Base-by-base conservation (phyloP, 2,329 filamentous ascomycete species). In the Pestalotiopsis sp. region DNA sequence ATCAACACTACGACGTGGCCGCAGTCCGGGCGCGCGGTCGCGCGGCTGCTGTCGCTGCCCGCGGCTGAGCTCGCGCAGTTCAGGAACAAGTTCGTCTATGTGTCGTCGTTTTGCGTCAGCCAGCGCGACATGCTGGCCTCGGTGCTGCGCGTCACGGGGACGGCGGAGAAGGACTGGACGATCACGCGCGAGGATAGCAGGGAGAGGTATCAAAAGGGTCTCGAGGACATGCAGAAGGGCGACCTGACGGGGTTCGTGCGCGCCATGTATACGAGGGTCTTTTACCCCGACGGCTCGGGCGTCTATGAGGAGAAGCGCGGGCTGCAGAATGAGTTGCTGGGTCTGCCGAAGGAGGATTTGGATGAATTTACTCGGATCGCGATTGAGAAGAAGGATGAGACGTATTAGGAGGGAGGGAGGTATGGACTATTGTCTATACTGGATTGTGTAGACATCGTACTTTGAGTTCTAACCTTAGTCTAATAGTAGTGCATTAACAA, bases 51-150 rank as follows among this genome's bases (percentile, higher is more conserved):
- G 2, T 85, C 76, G 25, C 77, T 90, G 2, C 84, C 25, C 59
- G 72, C 36, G 14, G 74, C 71, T 6, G 58, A 55, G 67, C 89
- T 67, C 9, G 80, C 79, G 6, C 71, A 75, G 45, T 89, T 81
- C 72, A 77, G 79, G 3, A 88, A 90, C 76, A 82, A 83, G 65
- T 71, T 74, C 0, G 74, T 91, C 2, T 87, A 84, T 71, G 71
- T 91, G 11, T 82, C 81, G 5, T 90, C 86, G 69, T 93, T 91
- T 79, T 76, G 79, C 11, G 72, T 90, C 69, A 88, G 79, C 69
- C 91, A 93, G 77, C 82, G 83, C 12, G 90, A 93, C 12, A 92
- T 93, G 81, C 83, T 93, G 66, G 85, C 86, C 55, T 85, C 85
- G n/a, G 78, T 90, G 14, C 83, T 90, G 73, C 85, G 86, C 57